Conservation (phyloP, 495 filamentous ascomycete genomes). For the Rostrohypoxylon terebratum region DNA sequence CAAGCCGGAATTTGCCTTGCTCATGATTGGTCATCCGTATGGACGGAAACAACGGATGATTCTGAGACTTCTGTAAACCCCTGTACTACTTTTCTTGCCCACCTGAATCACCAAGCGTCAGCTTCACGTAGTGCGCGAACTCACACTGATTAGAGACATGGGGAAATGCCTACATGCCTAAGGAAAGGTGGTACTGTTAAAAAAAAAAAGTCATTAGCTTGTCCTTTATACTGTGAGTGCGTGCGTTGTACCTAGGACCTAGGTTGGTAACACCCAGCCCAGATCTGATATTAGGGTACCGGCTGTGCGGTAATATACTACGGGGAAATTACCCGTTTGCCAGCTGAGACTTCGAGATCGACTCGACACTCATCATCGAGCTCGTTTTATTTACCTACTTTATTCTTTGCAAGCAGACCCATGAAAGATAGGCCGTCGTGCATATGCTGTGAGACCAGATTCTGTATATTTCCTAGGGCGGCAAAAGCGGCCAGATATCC, state of each 20-base stretch:
- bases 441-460: conserved; percentile 43
- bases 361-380: background rate
- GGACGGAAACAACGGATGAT: conserved; percentile 9
- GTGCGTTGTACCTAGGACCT: conserved; percentile 1
- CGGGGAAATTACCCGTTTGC: conserved; percentile 12
- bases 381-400: conserved; percentile 10
- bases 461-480: conserved; percentile 35
- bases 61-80: conserved; percentile 7
- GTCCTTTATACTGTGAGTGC: background rate
- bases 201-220: background rate
- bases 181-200: background rate
- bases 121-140: conserved; percentile 15
- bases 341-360: conserved; percentile 12
- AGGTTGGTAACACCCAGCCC: conserved; percentile 1
- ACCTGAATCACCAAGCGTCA: conserved; percentile 4
- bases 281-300: conserved; percentile 10
- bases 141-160: background rate
- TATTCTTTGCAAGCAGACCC: conserved; percentile 19
- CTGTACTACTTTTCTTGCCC: conserved; percentile 13
- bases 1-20: conserved; percentile 28
- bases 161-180: background rate
- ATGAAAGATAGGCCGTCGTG: conserved; percentile 12
- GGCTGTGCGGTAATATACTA: background rate
- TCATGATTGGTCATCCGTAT: conserved; percentile 23
- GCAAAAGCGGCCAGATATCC: conserved; percentile 31